Evolutionary conservation across 352 stramenopile species (phyloP).

Genomic region (Pythium phragmiticola): DNA sequence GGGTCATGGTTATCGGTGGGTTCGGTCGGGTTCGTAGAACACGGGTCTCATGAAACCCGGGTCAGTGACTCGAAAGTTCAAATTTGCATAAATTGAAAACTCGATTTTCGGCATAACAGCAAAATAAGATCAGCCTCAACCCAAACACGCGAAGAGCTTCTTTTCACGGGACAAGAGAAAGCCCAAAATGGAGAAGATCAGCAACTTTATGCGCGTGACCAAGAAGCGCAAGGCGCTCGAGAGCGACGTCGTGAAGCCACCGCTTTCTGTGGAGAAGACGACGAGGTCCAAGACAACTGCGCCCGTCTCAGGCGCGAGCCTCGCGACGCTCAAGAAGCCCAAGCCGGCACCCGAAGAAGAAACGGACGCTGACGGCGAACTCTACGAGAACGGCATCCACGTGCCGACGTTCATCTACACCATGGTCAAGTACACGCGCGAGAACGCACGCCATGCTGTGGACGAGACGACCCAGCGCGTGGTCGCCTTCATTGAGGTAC

Average conservation of each 20-base stretch:
- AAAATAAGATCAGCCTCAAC: neutral
- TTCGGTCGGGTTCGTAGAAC: neutral
- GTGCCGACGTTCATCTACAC: conserved; percentile 64
- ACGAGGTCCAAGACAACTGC: neutral
- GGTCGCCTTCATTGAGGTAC: conserved; percentile 52
- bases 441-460: conserved; percentile 30
- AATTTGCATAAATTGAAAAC: neutral
- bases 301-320: conserved; percentile 2
- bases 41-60: neutral
- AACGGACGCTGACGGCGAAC: conserved; percentile 18
- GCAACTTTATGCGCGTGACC: conserved; percentile 65
- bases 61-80: conserved; percentile 13
- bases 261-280: neutral
- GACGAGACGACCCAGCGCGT: conserved; percentile 36
- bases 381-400: conserved; percentile 31
- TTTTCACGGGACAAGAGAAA: no score
- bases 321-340: conserved; percentile 25
- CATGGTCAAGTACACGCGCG: conserved; percentile 57
- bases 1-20: neutral
- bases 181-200: conserved; percentile 59
- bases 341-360: neutral
- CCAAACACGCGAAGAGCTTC: conserved; percentile 1
- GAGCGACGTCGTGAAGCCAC: conserved; percentile 26
- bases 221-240: conserved; percentile 45
- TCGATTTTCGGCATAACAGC: conserved; percentile 5